Evolutionary conservation across 1,284 basidiomycete genomes (phyloP).

Genomic region (Phaffia rhodozyma): DNA sequence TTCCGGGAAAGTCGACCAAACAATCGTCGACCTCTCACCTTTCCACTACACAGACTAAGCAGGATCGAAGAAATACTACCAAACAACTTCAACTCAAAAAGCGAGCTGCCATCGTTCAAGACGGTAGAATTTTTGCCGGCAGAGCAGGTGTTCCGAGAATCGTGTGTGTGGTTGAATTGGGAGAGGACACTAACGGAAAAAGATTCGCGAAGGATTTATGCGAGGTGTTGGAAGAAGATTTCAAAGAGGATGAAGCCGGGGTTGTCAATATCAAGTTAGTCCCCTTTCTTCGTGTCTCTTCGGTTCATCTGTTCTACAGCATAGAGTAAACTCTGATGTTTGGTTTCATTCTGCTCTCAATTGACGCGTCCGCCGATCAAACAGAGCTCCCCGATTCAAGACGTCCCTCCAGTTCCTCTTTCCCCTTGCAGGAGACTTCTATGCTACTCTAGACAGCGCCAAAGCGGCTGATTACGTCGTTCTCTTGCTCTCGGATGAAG

Average conservation of each 20-base stretch:
- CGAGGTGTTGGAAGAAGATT: conserved; percentile 47
- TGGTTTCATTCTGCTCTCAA: conserved; percentile 18
- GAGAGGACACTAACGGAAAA: conserved; percentile 43
- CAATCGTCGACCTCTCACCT: conserved; percentile 31
- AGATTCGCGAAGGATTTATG: conserved; percentile 63
- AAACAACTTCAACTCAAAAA: conserved; percentile 66
- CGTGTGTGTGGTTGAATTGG: conserved; percentile 35
- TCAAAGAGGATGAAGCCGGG: conserved; percentile 39
- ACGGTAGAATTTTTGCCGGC: conserved; percentile 35
- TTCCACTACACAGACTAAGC: conserved; percentile 46
- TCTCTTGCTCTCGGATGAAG: conserved; percentile 62
- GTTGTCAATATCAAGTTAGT: conserved; percentile 56
- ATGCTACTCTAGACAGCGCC: conserved; percentile 71
- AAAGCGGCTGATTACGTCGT: conserved; percentile 86
- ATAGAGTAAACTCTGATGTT: conserved; percentile 11
- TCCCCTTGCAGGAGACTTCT: conserved; percentile 56
- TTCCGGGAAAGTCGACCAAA: neutral
- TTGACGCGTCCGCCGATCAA: conserved; percentile 1
- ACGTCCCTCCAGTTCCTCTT: conserved; percentile 77
- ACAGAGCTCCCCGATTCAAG: conserved; percentile 71
- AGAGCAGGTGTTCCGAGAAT: conserved; percentile 37
- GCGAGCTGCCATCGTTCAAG: conserved; percentile 47
- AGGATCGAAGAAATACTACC: conserved; percentile 62
- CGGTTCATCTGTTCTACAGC: conserved; percentile 21
- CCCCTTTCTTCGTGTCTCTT: conserved; percentile 4